These are phyloP conservation scores for Jamesozyma gamospora DNA, from an alignment of 805 yeast genomes.

Conservation along the genomic window DNA sequence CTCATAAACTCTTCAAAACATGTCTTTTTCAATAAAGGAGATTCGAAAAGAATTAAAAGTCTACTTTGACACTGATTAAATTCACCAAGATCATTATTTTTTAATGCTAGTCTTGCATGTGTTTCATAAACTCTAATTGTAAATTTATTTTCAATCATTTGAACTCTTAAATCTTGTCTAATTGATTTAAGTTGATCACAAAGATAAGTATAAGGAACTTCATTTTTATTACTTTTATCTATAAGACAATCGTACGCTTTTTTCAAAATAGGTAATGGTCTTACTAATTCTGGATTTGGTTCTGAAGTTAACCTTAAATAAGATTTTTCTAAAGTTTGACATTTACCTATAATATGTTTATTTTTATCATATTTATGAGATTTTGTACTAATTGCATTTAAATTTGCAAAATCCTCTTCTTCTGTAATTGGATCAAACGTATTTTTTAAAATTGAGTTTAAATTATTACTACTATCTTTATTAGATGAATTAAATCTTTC, in stretches of 20 bases:
- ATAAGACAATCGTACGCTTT: conserved; percentile 47
- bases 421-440: conserved; percentile 8
- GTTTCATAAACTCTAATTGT: conserved; percentile 73
- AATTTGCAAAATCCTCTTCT: conserved; percentile 19
- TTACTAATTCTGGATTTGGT: conserved; percentile 74
- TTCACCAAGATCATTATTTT: conserved; percentile 80
- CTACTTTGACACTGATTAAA: conserved; percentile 91
- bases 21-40: conserved; percentile 26
- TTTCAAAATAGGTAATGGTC: conserved; percentile 58
- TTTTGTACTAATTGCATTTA: conserved; percentile 25
- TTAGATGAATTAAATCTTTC: conserved; percentile 28
- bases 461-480: not conserved
- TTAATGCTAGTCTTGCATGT: conserved; percentile 80
- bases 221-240: conserved; percentile 39
- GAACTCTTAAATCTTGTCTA: conserved; percentile 89
- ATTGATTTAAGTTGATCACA: conserved; percentile 88
- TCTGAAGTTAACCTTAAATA: conserved; percentile 83
- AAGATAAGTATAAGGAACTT: conserved; percentile 57
- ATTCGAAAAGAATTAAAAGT: conserved; percentile 50
- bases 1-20: conserved; percentile 54
- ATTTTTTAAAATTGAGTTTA: not conserved
- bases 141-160: conserved; percentile 68
- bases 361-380: conserved; percentile 27
- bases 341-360: conserved; percentile 49
- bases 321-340: conserved; percentile 59